These are phyloP conservation scores for Ilex aquifolium DNA, from an alignment of 257 asterid species.

Conservation along the genomic window DNA sequence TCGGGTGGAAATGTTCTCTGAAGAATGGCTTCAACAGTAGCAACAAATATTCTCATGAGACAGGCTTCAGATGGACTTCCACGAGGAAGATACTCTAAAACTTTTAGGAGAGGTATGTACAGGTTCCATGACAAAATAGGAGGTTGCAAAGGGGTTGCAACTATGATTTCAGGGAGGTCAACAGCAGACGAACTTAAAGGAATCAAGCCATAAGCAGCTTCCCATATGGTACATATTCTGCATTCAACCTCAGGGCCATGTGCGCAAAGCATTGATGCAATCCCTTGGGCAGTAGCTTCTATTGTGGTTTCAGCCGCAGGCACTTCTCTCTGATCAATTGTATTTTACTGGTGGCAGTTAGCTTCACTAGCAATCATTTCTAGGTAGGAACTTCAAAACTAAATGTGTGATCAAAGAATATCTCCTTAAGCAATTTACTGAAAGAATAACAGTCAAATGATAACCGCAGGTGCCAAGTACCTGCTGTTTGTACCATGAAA, in stretches of 20 bases:
- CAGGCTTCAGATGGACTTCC: conserved; percentile 98
- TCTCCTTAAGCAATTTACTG: conserved; percentile 5
- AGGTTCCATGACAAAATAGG: conserved; percentile 91
- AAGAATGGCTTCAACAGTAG: conserved; percentile 94
- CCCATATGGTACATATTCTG: conserved; percentile 99
- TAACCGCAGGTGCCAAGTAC: conserved; percentile 32
- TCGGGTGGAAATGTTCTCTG: conserved; percentile 92
- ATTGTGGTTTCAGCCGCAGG: conserved; percentile 83
- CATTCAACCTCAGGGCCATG: conserved; percentile 99
- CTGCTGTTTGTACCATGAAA: conserved; percentile 62
- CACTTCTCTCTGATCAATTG: conserved; percentile 59
- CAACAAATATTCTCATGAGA: conserved; percentile 97
- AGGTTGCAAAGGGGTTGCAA: conserved; percentile 92
- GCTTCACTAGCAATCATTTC: not conserved
- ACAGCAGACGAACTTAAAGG: conserved; percentile 92
- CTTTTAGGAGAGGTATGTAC: conserved; percentile 92
- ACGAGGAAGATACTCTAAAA: conserved; percentile 96
- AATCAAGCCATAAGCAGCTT: conserved; percentile 98
- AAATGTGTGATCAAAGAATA: not conserved
- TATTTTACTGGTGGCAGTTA: conserved; percentile 12
- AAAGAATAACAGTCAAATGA: conserved; percentile 4
- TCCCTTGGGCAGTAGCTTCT: conserved; percentile 99
- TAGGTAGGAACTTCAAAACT: not conserved
- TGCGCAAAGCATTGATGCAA: conserved; percentile 99
- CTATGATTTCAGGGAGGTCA: conserved; percentile 95